phyloP scores from a whole-genome alignment of 2,329 filamentous ascomycete species.

The Huntiella bhutanensis region DNA sequence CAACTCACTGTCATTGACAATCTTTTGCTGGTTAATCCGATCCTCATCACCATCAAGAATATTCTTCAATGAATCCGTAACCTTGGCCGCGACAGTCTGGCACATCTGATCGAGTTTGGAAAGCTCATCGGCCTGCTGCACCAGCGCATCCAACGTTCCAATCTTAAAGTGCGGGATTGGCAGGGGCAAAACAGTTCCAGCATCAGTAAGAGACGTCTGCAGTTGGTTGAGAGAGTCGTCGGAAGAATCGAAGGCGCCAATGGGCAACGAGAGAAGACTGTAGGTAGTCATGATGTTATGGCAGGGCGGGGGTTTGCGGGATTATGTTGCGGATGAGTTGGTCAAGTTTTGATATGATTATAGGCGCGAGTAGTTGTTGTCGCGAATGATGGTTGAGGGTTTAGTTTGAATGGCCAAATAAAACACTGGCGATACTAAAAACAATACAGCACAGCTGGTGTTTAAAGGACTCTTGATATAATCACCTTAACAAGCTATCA shows the following conservation, averaged over 20 bases:
- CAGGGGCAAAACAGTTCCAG: constrained; percentile 60
- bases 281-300: constrained; percentile 34
- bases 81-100: constrained; percentile 68
- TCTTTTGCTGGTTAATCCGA: constrained; percentile 71
- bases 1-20: constrained; percentile 73
- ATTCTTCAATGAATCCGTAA: constrained; percentile 64
- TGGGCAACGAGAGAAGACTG: constrained; percentile 75
- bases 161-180: constrained; percentile 91
- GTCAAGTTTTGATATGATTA: background rate
- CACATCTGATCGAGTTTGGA: constrained; percentile 69
- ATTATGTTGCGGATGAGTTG: background rate
- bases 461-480: background rate
- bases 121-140: constrained; percentile 91
- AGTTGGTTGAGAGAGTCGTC: constrained; percentile 68
- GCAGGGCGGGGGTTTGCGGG: constrained; percentile 1
- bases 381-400: too few relatives aligned
- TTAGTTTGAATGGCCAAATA: background rate
- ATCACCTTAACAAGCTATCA: background rate
- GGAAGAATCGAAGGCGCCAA: constrained; percentile 64
- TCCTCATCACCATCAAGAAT: constrained; percentile 72
- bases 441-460: background rate
- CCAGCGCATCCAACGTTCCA: constrained; percentile 81
- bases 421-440: background rate
- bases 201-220: constrained; percentile 52
- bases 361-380: background rate